phyloP scores from a whole-genome alignment of 2,329 filamentous ascomycete species.

The Aulographum hederae region DNA sequence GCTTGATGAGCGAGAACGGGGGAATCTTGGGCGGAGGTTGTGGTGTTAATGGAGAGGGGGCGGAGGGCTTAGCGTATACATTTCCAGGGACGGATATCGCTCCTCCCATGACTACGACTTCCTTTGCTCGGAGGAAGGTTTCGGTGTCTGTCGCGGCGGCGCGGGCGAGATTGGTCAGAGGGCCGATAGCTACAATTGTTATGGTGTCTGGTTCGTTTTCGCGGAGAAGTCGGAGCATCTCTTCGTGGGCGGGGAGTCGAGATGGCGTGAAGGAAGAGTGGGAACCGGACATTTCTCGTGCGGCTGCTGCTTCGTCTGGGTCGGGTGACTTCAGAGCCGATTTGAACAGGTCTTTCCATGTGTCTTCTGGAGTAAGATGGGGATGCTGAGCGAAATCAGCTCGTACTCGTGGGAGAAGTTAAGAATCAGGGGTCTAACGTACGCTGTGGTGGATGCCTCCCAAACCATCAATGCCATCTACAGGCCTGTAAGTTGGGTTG shows the following conservation, averaged over 20 bases:
- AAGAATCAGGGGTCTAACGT: constrained; percentile 5
- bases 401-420: background rate
- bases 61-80: constrained; percentile 16
- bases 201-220: constrained; percentile 72
- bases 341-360: constrained; percentile 27
- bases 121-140: constrained; percentile 73
- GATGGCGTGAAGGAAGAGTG: constrained; percentile 52
- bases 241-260: constrained; percentile 53
- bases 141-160: constrained; percentile 79
- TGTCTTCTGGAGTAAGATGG: constrained; percentile 26
- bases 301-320: too few species aligned
- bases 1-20: constrained; percentile 19
- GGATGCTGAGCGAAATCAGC: constrained; percentile 19
- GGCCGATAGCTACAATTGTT: constrained; percentile 78
- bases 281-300: constrained; percentile 15
- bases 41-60: constrained; percentile 8
- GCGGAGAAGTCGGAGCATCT: constrained; percentile 72
- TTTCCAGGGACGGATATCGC: constrained; percentile 67
- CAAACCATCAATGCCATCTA: constrained; percentile 29
- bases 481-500: too few species aligned
- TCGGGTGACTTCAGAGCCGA: constrained; percentile 14
- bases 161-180: constrained; percentile 81
- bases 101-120: constrained; percentile 92
- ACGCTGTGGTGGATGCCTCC: constrained; percentile 29
- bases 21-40: constrained; percentile 10